Base-by-base conservation (phyloP, 371 early-diverging fungal species). In the Blastocladiella emersonii region DNA sequence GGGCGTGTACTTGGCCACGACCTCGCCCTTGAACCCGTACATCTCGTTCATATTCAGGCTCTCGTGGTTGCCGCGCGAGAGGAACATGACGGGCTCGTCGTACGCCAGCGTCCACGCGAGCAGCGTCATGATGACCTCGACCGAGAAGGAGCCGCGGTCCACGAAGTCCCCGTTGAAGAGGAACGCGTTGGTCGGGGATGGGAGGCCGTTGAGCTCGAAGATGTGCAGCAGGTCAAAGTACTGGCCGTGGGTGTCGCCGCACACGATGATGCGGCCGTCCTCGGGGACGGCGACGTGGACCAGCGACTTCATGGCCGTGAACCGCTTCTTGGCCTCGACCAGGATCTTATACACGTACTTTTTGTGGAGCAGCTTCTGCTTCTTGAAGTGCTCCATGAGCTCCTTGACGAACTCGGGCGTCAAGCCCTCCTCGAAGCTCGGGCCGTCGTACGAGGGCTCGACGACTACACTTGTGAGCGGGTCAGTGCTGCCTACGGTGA, bases 181-280 rank as follows among this genome's bases (percentile, higher is more conserved):
- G 67, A 90, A 93, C 63, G 85, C 80, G 68, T 93, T 89, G 3
- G 79, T 84, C 34, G 80, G 77, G 0, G 87, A 85, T 0, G 97
- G 97, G 62, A 83, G 78, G 6, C 96, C 96, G 72, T 93, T 93
- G 65, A 81, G 76, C 55, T 91, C 80, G 70, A 97, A 94, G 44
- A 97, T 94, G 70, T 97, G 86, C 60, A 93, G 76, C 66, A 97
- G 83, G 65, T 98, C 98, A 71, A 97, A 98, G 75, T 84, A 99
- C 83, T 99, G 98, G 10, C 84, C 99, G 70, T 99, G 99, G 32
- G 95, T 93, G 72, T 99, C 99, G 61, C 99, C 99, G 75, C 98
- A 98, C 10, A 98, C 89, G 2, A 92, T 95, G 39, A 96, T 55
- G 63, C 78, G 83, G 59, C 78, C 75, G 65, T 80, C 85, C 19